These are phyloP conservation scores for Knufia fluminis DNA, from an alignment of 2,329 filamentous ascomycete genomes.

Conservation along the genomic window DNA sequence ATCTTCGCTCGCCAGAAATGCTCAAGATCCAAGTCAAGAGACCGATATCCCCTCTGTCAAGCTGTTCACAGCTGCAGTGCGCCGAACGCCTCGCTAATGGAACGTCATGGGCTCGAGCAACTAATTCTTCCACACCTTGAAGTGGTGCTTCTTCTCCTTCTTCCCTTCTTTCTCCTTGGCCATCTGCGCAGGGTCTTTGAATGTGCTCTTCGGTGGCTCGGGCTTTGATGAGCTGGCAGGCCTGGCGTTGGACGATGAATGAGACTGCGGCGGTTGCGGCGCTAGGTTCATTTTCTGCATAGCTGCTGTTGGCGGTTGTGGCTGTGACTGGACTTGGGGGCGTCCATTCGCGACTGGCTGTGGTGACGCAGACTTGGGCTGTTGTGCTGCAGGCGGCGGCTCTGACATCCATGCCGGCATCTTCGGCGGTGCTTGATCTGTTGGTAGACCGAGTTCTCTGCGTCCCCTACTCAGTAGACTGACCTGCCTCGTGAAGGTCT, in stretches of 20 bases:
- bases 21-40: not conserved
- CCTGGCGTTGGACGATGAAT: not conserved
- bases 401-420: conserved; percentile 73
- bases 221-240: conserved; percentile 21
- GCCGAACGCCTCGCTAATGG: conserved; percentile 18
- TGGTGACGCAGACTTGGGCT: conserved; percentile 13
- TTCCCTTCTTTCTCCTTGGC: conserved; percentile 53
- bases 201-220: conserved; percentile 14
- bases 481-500: conserved; percentile 73
- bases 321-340: not conserved
- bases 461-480: conserved; percentile 68
- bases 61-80: not conserved
- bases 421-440: conserved; percentile 68
- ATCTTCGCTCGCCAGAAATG: conserved; percentile 3
- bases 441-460: conserved; percentile 67
- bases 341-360: conserved; percentile 16
- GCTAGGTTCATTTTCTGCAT: conserved; percentile 21
- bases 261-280: conserved; percentile 3
- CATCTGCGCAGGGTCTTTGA: conserved; percentile 28
- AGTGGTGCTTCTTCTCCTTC: conserved; percentile 53
- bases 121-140: conserved; percentile 22
- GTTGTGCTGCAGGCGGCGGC: conserved; percentile 45
- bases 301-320: conserved; percentile 15
- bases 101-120: conserved; percentile 10
- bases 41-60: not conserved